Evolutionary conservation across 306 rosid species (phyloP).

Genomic region (Ormosia semicastrata): DNA sequence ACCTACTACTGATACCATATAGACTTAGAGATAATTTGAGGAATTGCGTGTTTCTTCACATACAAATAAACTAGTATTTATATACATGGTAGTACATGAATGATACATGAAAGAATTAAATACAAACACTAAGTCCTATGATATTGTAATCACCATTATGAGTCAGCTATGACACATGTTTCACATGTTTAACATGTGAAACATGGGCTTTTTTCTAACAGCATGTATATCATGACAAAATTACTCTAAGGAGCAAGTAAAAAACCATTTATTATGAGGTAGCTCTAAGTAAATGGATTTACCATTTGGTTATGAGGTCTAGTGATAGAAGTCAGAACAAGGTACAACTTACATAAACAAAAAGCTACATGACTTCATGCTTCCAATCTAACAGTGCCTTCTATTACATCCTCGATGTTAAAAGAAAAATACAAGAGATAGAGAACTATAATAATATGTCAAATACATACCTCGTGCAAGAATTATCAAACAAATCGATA

Average conservation of each 20-base stretch:
- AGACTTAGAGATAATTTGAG: too few species aligned
- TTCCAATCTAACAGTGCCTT: not conserved
- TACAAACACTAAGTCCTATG: too few species aligned
- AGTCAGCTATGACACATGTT: too few species aligned
- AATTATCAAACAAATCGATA: slow-evolving; percentile 79
- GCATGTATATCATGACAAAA: too few species aligned
- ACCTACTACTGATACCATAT: too few species aligned
- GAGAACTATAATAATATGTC: not conserved
- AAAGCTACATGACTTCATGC: not conserved
- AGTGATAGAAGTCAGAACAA: not conserved
- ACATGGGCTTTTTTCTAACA: too few species aligned
- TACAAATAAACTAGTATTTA: too few species aligned
- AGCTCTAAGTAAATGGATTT: not conserved
- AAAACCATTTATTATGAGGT: not conserved
- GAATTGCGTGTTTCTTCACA: too few species aligned
- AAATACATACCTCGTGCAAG: slow-evolving; percentile 65
- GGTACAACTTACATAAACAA: not conserved
- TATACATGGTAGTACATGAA: too few species aligned
- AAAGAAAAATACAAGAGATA: not conserved
- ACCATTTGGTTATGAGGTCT: not conserved
- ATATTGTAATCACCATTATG: too few species aligned
- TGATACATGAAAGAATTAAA: too few species aligned
- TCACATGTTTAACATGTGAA: too few species aligned
- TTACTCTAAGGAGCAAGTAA: not conserved
- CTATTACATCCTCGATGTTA: not conserved